A percentile compares a stretch with the other conserved stretches of the same genome.
These are phyloP conservation scores for Fusarium drepaniforme DNA, from an alignment of 2,329 filamentous ascomycete genomes.

Conservation along the genomic window DNA sequence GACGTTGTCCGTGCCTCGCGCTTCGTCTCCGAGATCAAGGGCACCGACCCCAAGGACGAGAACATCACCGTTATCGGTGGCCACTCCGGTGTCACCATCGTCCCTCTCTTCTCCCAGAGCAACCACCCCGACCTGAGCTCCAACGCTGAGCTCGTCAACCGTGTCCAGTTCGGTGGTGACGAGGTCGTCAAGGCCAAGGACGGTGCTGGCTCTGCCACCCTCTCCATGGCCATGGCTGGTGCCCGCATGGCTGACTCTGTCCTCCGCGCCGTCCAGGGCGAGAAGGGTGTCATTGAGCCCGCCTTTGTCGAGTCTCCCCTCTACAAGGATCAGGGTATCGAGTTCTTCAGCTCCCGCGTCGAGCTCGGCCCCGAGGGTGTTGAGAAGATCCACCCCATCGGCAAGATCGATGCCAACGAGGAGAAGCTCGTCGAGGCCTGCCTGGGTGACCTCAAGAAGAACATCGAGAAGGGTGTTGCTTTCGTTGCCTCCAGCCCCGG, in stretches of 20 bases:
- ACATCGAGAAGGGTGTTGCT: slow-evolving; percentile 89
- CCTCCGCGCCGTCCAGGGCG: slow-evolving; percentile 90
- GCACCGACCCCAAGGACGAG: slow-evolving; percentile 90
- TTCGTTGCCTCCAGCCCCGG: slow-evolving; percentile 71
- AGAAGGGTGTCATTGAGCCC: slow-evolving; percentile 95
- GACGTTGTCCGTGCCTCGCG: slow-evolving; percentile 97
- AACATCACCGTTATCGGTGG: slow-evolving; percentile 96
- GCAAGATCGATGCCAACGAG: slow-evolving; percentile 87
- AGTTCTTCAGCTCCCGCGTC: slow-evolving; percentile 96
- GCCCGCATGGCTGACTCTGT: slow-evolving; percentile 87
- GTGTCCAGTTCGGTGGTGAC: slow-evolving; percentile 98
- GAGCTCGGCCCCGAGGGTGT: slow-evolving; percentile 97
- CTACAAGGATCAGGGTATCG: slow-evolving; percentile 97
- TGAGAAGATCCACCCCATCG: slow-evolving; percentile 90
- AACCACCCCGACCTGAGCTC: slow-evolving; percentile 86
- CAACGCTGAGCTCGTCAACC: slow-evolving; percentile 85
- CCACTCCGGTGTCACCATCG: slow-evolving; percentile 98
- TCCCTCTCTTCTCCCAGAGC: slow-evolving; percentile 96
- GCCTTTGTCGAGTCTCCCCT: slow-evolving; percentile 97
- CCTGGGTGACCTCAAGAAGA: slow-evolving; percentile 88
- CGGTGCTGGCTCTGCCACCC: slow-evolving; percentile 94
- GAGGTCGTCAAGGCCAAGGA: slow-evolving; percentile 99
- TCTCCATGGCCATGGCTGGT: slow-evolving; percentile 99
- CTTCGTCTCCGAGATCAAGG: slow-evolving; percentile 97
- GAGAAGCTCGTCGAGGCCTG: slow-evolving; percentile 89